These are phyloP conservation scores for Epichloe brachyelytri DNA, from an alignment of 2,329 filamentous ascomycete genomes.

Conservation along the genomic window DNA sequence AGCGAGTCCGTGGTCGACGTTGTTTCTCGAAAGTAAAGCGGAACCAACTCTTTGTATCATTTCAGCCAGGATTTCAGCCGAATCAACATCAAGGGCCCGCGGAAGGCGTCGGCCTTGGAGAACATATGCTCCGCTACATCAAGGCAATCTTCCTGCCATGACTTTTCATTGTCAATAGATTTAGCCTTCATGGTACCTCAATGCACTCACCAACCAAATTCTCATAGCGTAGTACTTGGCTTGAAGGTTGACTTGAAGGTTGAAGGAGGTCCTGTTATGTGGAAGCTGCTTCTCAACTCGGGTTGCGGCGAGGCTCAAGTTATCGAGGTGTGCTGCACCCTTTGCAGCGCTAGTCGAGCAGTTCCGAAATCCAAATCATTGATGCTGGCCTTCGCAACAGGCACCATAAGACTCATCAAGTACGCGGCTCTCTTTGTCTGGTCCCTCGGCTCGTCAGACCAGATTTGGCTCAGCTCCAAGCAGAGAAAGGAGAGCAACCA, in stretches of 20 bases:
- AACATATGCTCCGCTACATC: conserved; percentile 74
- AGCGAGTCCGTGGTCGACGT: conserved; percentile 43
- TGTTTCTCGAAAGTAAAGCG: conserved; percentile 36
- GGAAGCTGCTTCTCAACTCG: conserved; percentile 1
- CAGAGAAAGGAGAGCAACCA: conserved; percentile 53
- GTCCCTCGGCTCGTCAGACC: conserved; percentile 13
- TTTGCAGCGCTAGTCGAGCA: conserved; percentile 49
- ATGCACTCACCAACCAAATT: conserved; percentile 45
- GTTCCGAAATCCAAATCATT: conserved; percentile 42
- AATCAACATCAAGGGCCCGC: conserved; percentile 29
- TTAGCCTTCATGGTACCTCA: not conserved
- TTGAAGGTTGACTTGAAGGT: conserved; percentile 34
- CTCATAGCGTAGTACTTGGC: conserved; percentile 55
- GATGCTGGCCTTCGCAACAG: conserved; percentile 40
- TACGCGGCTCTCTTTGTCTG: conserved; percentile 33
- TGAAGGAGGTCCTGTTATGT: not conserved
- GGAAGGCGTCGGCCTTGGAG: conserved; percentile 37
- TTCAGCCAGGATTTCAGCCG: conserved; percentile 51
- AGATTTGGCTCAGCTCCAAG: conserved; percentile 42
- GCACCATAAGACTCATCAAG: conserved; percentile 54
- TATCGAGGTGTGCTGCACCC: conserved; percentile 30
- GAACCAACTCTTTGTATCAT: conserved; percentile 62
- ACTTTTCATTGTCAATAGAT: conserved; percentile 31
- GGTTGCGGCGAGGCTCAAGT: not conserved
- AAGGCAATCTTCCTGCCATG: conserved; percentile 59